Percentiles rank a stretch among this genome's conserved stretches.
Conservation (phyloP, 1,284 basidiomycete genomes). For the Neolentinus lepideus region DNA sequence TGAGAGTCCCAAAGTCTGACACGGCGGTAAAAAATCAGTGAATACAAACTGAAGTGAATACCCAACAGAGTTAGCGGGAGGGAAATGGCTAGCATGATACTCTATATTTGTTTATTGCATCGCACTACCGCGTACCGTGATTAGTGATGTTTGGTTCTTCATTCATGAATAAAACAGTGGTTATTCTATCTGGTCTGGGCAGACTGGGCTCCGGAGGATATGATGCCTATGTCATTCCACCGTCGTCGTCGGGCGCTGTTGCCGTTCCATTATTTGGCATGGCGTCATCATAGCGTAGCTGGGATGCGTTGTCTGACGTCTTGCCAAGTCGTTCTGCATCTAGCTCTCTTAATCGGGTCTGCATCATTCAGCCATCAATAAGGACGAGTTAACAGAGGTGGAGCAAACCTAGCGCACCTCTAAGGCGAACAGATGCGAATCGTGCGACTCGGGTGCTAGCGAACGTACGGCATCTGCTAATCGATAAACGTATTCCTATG, state of each 20-base stretch:
- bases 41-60: not conserved
- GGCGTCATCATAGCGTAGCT: too few relatives aligned
- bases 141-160: too few relatives aligned
- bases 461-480: slow-evolving; percentile 62
- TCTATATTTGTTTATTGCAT: too few relatives aligned
- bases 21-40: not conserved
- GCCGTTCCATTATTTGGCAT: too few relatives aligned
- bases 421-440: slow-evolving; percentile 71
- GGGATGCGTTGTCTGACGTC: not conserved
- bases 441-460: slow-evolving; percentile 68
- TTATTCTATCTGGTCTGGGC: too few relatives aligned
- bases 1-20: not conserved
- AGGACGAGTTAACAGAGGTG: not conserved
- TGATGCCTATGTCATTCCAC: not conserved
- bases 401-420: slow-evolving; percentile 39
- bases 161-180: too few relatives aligned
- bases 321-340: slow-evolving; percentile 12
- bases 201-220: too few relatives aligned
- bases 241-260: not conserved
- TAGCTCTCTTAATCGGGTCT: slow-evolving; percentile 23
- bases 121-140: too few relatives aligned
- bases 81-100: too few relatives aligned
- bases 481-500: slow-evolving; percentile 73
- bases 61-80: too few relatives aligned
- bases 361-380: slow-evolving; percentile 3